Evolutionary conservation across 805 yeast genomes (phyloP), one percentile per base, ranked within the genome.

Genomic region (Wickerhamiella shivajii): DNA sequence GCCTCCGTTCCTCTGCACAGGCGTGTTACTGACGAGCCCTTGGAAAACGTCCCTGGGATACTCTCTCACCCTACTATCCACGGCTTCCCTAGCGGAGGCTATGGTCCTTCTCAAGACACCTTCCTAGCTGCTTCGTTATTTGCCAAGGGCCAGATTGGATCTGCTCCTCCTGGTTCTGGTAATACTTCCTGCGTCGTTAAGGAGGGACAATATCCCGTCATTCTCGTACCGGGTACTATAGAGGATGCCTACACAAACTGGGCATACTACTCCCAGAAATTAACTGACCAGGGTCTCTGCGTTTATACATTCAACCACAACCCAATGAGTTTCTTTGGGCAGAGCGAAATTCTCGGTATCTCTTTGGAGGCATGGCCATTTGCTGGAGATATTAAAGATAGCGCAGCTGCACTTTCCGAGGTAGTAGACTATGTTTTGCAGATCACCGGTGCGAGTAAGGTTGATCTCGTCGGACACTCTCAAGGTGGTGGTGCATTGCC

Each of bases 401-500:
- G 16, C 12, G 33, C 33, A 17, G n/a, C n/a, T 9, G 33, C 33
- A 3, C 22, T 30, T 6, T 13, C 23, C 10, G 20, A 4, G 5
- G 11, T 30, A 12, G 18, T 30, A 12, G 33, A 30, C 20, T n/a
- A 16, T 12, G 33, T 30, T 4, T 17, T 30, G 16, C 21, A 23
- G 25, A 13, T 21, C 19, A 29, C 32, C n/a, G 32, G 32, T 22
- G 25, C 25, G 4, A 12, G 15, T 15, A 29, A 29, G 32, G 32
- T 29, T 12, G 33, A 30, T 18, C 12, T 23, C 11, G 19, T 30
- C 5, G 33, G 33, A 20, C 33, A 30, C 33, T 30, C 33, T 3
- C 33, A 30, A 17, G 33, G 33, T 12, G 33, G 27, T 6, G 33
- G 33, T 23, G 33, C 33, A 2, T n/a, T 20, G 16, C 33, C 33